phyloP scores from a whole-genome alignment of 2,329 filamentous ascomycete genomes.

The Lanzia echinophila region DNA sequence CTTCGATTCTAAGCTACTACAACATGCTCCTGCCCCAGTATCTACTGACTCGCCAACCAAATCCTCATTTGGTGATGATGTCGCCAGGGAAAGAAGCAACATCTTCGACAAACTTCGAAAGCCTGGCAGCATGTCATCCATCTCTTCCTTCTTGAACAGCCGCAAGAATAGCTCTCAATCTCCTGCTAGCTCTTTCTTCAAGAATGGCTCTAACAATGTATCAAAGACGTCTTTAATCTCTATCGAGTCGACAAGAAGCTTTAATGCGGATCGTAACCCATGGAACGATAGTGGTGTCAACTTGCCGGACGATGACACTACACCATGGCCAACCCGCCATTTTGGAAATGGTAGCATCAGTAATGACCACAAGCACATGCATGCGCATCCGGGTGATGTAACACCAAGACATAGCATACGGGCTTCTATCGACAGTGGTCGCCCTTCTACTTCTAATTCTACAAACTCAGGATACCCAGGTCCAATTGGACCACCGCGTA shows the following conservation, averaged over 20 bases:
- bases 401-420: constrained; percentile 79
- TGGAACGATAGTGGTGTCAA: constrained; percentile 99
- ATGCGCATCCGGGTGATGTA: constrained; percentile 66
- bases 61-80: constrained; percentile 73
- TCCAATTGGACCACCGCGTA: constrained; percentile 86
- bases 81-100: constrained; percentile 68
- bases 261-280: constrained; percentile 85
- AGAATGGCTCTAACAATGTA: constrained; percentile 78
- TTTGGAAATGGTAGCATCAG: constrained; percentile 56
- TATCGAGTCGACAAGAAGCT: constrained; percentile 89
- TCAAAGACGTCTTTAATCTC: constrained; percentile 95
- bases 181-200: constrained; percentile 79
- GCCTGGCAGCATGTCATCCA: constrained; percentile 87
- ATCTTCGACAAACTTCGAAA: constrained; percentile 93
- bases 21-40: constrained; percentile 77
- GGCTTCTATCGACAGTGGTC: constrained; percentile 83
- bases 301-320: constrained; percentile 74
- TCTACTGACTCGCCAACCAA: constrained; percentile 85
- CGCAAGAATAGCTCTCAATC: constrained; percentile 91
- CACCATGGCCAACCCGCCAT: constrained; percentile 54
- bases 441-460: constrained; percentile 91
- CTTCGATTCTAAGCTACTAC: constrained; percentile 93
- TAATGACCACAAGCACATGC: constrained; percentile 55
- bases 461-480: constrained; percentile 93
- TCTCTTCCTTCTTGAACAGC: constrained; percentile 91